Conservation (phyloP, 164 flowering plant species). For the Berberis thunbergii region DNA sequence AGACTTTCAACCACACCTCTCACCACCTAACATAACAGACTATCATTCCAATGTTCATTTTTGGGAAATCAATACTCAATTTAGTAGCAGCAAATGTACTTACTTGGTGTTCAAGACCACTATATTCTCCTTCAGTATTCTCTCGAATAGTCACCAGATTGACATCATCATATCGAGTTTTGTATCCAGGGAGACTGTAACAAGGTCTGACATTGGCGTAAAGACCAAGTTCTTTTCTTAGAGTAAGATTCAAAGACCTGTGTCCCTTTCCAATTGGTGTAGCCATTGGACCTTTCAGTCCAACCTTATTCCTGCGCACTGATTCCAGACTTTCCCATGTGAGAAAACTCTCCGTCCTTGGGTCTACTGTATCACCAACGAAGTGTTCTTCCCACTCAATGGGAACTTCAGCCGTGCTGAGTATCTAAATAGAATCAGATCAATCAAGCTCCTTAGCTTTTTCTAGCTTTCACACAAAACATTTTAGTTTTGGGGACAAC, state of each 20-base stretch:
- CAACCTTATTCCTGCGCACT: constrained; percentile 63
- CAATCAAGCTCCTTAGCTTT: not conserved
- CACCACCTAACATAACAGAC: constrained; percentile 56
- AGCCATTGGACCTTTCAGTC: constrained; percentile 97
- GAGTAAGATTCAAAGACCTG: constrained; percentile 81
- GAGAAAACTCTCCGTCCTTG: constrained; percentile 89
- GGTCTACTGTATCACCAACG: constrained; percentile 71
- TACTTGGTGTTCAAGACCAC: constrained; percentile 97
- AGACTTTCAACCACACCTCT: constrained; percentile 98
- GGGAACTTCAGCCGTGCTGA: constrained; percentile 69
- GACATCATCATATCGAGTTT: constrained; percentile 87
- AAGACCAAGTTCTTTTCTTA: constrained; percentile 86
- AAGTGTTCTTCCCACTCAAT: constrained; percentile 97
- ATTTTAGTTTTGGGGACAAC: no score
- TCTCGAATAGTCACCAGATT: constrained; percentile 91
- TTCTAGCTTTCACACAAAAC: no score
- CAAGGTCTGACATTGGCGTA: constrained; percentile 96
- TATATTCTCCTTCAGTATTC: constrained; percentile 96
- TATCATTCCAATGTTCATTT: not conserved
- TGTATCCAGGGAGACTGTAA: constrained; percentile 83
- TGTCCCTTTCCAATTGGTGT: constrained; percentile 95
- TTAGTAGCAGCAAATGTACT: constrained; percentile 10
- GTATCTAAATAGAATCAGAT: constrained; percentile 36
- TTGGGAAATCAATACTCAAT: not conserved
- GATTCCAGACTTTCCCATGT: constrained; percentile 99